Conservation (phyloP, 257 asterid species). For the Linderniella brevidens region DNA sequence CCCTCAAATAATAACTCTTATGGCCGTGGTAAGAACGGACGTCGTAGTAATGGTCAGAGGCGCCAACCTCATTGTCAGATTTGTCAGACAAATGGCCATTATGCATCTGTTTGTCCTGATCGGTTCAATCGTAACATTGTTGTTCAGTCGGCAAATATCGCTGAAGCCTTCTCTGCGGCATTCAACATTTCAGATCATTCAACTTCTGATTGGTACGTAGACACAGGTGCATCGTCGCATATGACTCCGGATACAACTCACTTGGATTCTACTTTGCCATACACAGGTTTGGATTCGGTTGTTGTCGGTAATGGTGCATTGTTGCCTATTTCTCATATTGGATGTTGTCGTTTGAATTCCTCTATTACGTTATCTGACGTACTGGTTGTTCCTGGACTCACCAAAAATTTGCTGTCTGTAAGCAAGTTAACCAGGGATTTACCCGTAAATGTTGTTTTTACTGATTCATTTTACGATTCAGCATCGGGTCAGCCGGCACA, state of each 20-base stretch:
- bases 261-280: not conserved
- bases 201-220: slow-evolving; percentile 1
- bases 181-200: not conserved
- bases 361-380: not conserved
- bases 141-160: not conserved
- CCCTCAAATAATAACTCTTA: no score
- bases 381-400: not conserved
- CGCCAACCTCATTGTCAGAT: no score
- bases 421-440: not conserved
- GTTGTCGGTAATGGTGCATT: not conserved
- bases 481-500: not conserved
- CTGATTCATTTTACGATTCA: not conserved
- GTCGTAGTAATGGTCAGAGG: no score
- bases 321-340: not conserved
- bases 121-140: no score
- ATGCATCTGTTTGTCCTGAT: no score
- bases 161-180: not conserved
- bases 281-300: not conserved
- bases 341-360: not conserved
- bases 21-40: no score
- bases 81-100: no score
- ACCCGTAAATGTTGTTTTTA: not conserved
- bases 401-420: not conserved
- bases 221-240: not conserved
- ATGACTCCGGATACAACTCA: not conserved